Percentiles rank a stretch among this genome's conserved stretches.
Conservation (phyloP, 2,329 filamentous ascomycete species). For the Colletotrichum magnum region DNA sequence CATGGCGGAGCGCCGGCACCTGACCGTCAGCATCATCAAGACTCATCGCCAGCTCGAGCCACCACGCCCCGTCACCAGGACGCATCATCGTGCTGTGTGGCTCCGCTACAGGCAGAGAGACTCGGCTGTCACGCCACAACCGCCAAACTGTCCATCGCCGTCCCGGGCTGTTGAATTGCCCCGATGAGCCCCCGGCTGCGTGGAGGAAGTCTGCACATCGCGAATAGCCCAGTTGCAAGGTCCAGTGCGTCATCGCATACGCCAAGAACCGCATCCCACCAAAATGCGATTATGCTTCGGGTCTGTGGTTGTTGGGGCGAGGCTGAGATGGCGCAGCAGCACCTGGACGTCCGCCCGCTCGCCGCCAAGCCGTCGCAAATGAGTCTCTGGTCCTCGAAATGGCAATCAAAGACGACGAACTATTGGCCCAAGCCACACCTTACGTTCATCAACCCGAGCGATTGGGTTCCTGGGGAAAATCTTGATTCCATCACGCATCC, state of each 20-base stretch:
- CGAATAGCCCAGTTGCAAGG: not conserved
- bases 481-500: not conserved
- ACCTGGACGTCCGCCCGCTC: constrained; percentile 7
- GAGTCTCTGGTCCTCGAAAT: not conserved
- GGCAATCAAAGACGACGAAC: constrained; percentile 1
- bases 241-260: not conserved
- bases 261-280: constrained; percentile 3
- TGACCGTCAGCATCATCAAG: not conserved
- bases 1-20: constrained; percentile 12
- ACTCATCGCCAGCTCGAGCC: not conserved
- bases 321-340: constrained; percentile 36
- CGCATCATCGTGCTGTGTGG: not conserved
- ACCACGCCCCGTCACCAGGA: not conserved
- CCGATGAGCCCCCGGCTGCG: not conserved
- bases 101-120: not conserved
- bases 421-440: constrained; percentile 28
- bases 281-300: constrained; percentile 1
- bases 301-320: not conserved
- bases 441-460: not conserved
- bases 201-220: not conserved
- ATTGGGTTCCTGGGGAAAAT: not conserved
- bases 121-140: not conserved
- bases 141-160: not conserved
- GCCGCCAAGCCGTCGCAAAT: constrained; percentile 2
- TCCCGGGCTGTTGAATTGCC: no score